Percentiles rank a stretch among this genome's conserved stretches.
These are phyloP conservation scores for Saprolegnia parasitica DNA, from an alignment of 352 stramenopile species.

Conservation along the genomic window DNA sequence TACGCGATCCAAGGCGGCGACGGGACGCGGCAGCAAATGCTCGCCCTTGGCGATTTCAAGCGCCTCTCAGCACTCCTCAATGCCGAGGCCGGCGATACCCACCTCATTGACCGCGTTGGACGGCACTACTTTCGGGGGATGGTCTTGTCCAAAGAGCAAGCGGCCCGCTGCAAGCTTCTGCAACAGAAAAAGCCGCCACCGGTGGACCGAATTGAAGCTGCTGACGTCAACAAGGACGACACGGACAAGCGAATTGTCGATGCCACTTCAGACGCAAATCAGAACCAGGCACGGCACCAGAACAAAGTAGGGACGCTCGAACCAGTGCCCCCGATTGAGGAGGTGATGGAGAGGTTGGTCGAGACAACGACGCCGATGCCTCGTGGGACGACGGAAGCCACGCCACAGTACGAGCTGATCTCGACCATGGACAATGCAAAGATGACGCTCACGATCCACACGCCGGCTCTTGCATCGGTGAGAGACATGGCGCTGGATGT, in stretches of 20 bases:
- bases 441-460: slow-evolving; percentile 39
- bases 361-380: slow-evolving; percentile 7
- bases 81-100: slow-evolving; percentile 39
- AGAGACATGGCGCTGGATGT: slow-evolving; percentile 48
- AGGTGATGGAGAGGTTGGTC: not conserved
- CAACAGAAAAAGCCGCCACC: not conserved
- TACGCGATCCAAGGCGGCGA: slow-evolving; percentile 53
- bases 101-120: slow-evolving; percentile 49
- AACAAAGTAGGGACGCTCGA: too few species aligned
- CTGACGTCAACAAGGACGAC: not conserved
- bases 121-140: slow-evolving; percentile 58
- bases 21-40: slow-evolving; percentile 29
- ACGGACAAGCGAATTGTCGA: not conserved
- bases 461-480: slow-evolving; percentile 41
- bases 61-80: slow-evolving; percentile 46
- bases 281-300: not conserved
- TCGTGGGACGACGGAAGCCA: slow-evolving; percentile 31
- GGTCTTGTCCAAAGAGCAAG: slow-evolving; percentile 63
- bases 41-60: slow-evolving; percentile 33
- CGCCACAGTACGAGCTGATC: slow-evolving; percentile 42
- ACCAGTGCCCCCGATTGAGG: not conserved
- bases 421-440: slow-evolving; percentile 34
- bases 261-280: not conserved
- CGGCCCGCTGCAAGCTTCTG: slow-evolving; percentile 14
- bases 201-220: slow-evolving; percentile 9